These are phyloP conservation scores for Solanum piurae DNA, from an alignment of 257 asterid species.

Conservation along the genomic window DNA sequence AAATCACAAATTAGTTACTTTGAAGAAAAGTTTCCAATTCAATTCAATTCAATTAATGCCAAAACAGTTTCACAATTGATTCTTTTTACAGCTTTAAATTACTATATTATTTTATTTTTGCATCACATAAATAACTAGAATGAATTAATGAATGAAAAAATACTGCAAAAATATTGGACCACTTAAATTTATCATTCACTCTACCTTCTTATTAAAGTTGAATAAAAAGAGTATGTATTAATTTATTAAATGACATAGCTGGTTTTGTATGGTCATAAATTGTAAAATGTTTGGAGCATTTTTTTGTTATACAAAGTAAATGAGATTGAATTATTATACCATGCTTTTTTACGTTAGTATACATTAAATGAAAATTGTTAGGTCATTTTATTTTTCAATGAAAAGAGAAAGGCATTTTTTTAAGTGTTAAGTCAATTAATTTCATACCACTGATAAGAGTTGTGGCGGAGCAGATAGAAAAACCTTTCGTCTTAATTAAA, in stretches of 20 bases:
- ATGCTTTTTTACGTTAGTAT: background rate
- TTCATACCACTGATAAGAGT: rapidly evolving
- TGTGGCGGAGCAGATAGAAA: rapidly evolving
- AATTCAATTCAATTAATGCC: background rate
- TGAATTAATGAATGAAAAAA: background rate
- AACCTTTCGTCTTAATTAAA: too few species aligned
- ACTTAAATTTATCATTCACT: background rate
- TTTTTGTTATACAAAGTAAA: background rate
- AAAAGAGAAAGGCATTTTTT: background rate
- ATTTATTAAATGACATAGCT: background rate
- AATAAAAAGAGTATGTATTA: background rate
- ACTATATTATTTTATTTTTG: background rate
- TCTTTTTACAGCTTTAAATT: background rate
- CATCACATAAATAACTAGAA: background rate
- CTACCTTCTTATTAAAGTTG: background rate
- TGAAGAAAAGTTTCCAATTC: background rate
- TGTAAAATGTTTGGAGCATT: background rate
- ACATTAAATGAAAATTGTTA: background rate
- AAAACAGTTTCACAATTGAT: background rate
- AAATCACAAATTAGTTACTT: background rate
- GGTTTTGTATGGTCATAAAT: background rate
- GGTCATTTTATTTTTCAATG: background rate
- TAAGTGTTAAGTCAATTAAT: background rate
- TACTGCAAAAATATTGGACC: background rate
- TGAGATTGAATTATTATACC: background rate